Conservation (phyloP, 257 asterid genomes). For the Penstemon barbatus region DNA sequence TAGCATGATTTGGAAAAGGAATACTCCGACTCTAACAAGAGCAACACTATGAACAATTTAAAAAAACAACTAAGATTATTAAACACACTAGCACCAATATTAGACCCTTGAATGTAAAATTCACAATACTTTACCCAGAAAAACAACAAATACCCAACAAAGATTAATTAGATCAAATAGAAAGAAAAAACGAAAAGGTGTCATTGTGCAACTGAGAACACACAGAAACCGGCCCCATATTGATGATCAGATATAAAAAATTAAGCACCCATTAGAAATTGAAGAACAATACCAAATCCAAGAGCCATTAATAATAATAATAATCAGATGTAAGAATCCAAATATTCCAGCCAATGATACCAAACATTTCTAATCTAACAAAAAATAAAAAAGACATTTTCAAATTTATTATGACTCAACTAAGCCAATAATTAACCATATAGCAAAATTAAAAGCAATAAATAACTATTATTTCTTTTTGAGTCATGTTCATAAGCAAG, state of each 20-base stretch:
- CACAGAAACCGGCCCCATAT: conserved; percentile 28
- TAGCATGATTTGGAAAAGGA: conserved; percentile 15
- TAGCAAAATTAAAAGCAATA: conserved; percentile 28
- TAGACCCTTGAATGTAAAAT: neutral
- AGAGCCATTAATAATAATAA: neutral
- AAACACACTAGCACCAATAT: neutral
- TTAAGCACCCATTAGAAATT: conserved; percentile 21
- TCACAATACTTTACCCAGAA: too few species aligned
- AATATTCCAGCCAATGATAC: conserved; percentile 29
- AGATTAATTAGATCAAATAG: too few species aligned
- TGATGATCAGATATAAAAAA: conserved; percentile 37
- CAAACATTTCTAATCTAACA: conserved; percentile 8
- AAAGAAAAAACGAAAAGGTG: neutral
- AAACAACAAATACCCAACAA: too few species aligned
- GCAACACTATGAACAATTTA: conserved; percentile 3
- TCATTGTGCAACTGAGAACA: neutral
- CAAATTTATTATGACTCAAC: too few species aligned
- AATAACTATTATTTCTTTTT: conserved; percentile 3
- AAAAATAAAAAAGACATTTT: too few species aligned
- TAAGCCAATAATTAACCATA: neutral
- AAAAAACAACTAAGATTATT: neutral
- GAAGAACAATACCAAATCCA: neutral
- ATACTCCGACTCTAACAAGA: conserved; percentile 10
- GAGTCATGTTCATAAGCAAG: conserved; percentile 53
- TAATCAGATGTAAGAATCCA: conserved; percentile 35